Evolutionary conservation across 306 rosid genomes (phyloP).

Genomic region (Styphnolobium japonicum): DNA sequence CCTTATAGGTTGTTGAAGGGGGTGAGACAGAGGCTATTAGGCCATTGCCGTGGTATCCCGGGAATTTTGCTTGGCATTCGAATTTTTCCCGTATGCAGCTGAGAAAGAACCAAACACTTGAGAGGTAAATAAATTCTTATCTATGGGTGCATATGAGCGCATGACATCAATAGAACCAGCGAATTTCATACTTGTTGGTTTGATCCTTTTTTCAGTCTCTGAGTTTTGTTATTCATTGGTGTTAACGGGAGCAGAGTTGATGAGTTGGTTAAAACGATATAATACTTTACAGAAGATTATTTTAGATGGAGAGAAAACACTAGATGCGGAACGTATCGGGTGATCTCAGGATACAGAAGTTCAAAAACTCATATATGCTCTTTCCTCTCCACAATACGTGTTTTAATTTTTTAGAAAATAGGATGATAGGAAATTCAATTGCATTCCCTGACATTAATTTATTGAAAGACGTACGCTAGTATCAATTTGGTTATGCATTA

Average conservation of each 20-base stretch:
- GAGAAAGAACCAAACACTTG: constrained; percentile 89
- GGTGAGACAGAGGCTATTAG: constrained; percentile 75
- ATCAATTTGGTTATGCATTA: background rate
- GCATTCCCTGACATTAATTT: background rate
- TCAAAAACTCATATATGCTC: background rate
- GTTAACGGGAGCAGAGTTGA: too few species aligned
- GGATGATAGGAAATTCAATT: background rate
- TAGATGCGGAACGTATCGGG: too few species aligned
- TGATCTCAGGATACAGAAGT: background rate
- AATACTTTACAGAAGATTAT: background rate
- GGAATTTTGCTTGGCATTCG: constrained; percentile 93
- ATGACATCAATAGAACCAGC: background rate
- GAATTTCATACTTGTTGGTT: background rate
- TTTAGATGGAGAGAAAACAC: background rate
- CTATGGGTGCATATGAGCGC: background rate
- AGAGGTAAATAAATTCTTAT: constrained; percentile 58
- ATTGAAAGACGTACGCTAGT: background rate
- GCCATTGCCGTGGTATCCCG: constrained; percentile 94
- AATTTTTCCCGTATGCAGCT: constrained; percentile 96
- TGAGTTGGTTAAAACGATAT: too few species aligned
- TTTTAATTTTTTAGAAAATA: background rate
- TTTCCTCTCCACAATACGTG: background rate
- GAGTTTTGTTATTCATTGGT: too few species aligned
- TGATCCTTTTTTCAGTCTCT: background rate
- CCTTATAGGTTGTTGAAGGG: constrained; percentile 60